A percentile compares a stretch with the other conserved stretches of the same genome.
Evolutionary conservation across 495 filamentous ascomycete species (phyloP).

Genomic region (Penicillium coffeae): DNA sequence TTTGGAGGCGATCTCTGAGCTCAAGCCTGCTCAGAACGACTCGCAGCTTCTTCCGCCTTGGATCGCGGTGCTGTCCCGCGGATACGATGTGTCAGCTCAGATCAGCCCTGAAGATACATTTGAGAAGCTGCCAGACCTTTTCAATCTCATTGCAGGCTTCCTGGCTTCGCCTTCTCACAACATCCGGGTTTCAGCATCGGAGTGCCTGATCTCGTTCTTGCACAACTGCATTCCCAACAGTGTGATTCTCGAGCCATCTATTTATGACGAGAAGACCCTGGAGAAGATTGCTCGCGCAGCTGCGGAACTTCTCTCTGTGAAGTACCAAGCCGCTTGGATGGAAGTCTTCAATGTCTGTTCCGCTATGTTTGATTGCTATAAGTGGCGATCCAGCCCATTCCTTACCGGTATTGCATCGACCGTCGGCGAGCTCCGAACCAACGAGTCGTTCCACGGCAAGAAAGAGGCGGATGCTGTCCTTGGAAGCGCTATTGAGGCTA

Average conservation of each 20-base stretch:
- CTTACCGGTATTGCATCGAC: constrained; percentile 67
- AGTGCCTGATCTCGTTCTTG: constrained; percentile 89
- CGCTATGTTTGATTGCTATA: constrained; percentile 81
- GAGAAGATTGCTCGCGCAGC: constrained; percentile 67
- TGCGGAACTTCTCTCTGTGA: constrained; percentile 72
- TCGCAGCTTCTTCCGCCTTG: constrained; percentile 90
- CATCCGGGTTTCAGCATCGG: constrained; percentile 87
- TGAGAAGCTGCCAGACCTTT: constrained; percentile 76
- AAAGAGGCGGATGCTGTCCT: constrained; percentile 91
- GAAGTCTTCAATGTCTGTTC: constrained; percentile 89
- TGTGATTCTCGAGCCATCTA: constrained; percentile 79
- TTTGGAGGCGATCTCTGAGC: constrained; percentile 79
- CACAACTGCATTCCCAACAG: constrained; percentile 78
- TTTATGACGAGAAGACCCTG: constrained; percentile 81
- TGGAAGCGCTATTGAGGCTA: constrained; percentile 76
- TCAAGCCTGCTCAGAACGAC: constrained; percentile 86
- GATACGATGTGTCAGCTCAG: constrained; percentile 89
- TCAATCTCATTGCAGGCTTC: constrained; percentile 70
- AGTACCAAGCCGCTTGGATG: constrained; percentile 91
- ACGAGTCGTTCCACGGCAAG: constrained; percentile 87
- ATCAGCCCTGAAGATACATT: constrained; percentile 84
- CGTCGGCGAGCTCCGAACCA: constrained; percentile 82
- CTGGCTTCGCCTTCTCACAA: constrained; percentile 84
- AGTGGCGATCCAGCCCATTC: constrained; percentile 77
- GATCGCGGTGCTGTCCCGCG: constrained; percentile 91